Evolutionary conservation across 2,329 filamentous ascomycete species (phyloP).

Genomic region (Juglanconis juglandina): DNA sequence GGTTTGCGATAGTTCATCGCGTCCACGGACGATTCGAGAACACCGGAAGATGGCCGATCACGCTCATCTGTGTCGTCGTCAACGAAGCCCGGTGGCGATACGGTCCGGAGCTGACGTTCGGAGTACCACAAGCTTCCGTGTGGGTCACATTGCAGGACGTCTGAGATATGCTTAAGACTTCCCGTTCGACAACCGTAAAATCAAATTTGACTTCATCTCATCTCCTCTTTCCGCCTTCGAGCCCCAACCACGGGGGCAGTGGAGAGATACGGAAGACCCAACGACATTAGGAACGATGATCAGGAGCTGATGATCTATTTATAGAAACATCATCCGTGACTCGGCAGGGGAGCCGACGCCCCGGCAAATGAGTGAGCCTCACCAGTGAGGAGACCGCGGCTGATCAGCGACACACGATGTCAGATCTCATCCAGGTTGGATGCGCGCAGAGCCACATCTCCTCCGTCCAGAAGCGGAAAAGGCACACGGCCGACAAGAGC

Average conservation of each 20-base stretch:
- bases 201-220: neutral
- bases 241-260: too few relatives aligned
- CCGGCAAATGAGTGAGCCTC: neutral
- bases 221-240: neutral
- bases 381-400: slow-evolving; percentile 1
- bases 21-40: neutral
- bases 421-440: neutral
- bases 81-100: neutral
- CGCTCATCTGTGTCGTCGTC: neutral
- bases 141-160: neutral
- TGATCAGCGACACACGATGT: slow-evolving; percentile 5
- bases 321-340: neutral
- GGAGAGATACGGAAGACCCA: neutral
- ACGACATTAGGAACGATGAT: neutral
- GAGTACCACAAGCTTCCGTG: neutral
- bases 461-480: neutral
- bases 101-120: neutral
- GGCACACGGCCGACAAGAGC: neutral
- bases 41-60: too few relatives aligned
- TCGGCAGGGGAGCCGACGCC: slow-evolving; percentile 1
- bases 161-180: neutral
- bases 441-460: neutral
- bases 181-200: neutral
- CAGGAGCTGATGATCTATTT: neutral
- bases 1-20: neutral